A percentile compares a stretch with the other conserved stretches of the same genome.
Conservation (phyloP, 2,329 filamentous ascomycete genomes). For the Arthrobotrys sphaeroides region DNA sequence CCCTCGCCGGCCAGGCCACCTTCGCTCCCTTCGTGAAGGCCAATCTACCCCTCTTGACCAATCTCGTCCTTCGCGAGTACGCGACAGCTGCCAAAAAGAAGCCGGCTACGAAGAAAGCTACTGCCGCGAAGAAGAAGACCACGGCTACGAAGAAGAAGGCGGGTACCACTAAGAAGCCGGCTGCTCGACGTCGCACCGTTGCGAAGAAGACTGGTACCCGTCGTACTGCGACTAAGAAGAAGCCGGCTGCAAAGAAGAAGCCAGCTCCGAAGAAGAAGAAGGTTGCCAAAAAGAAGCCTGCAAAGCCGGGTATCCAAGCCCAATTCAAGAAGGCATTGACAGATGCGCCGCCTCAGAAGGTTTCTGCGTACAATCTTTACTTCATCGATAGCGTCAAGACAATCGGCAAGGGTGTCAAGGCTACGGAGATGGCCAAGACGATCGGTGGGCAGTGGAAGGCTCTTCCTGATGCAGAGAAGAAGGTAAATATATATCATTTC, state of each 20-base stretch:
- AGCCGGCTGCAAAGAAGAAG: constrained; percentile 29
- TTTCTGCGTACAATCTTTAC: constrained; percentile 23
- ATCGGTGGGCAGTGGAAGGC: constrained; percentile 5
- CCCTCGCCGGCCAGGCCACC: constrained; percentile 16
- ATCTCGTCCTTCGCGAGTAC: constrained; percentile 42
- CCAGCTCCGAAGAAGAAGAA: constrained; percentile 24
- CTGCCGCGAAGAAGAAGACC: constrained; percentile 19
- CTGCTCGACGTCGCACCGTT: constrained; percentile 27
- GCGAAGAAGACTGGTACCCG: constrained; percentile 47
- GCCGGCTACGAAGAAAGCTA: constrained; percentile 1
- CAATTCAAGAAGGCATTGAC: constrained; percentile 16
- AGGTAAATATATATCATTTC: constrained; percentile 6
- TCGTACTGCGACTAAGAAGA: constrained; percentile 30
- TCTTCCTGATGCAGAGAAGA: constrained; percentile 25
- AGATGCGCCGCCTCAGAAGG: constrained; percentile 9
- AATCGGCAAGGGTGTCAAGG: not conserved
- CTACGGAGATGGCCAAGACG: not conserved
- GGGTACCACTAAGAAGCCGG: constrained; percentile 19
- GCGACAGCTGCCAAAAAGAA: constrained; percentile 46
- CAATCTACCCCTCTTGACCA: constrained; percentile 41
- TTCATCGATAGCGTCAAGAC: not conserved
- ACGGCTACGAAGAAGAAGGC: constrained; percentile 15
- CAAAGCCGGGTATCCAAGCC: constrained; percentile 23
- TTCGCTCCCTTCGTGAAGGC: constrained; percentile 52
- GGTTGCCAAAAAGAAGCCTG: constrained; percentile 26